Base-by-base conservation (phyloP, 495 filamentous ascomycete species). In the Penicillium coprophilum region DNA sequence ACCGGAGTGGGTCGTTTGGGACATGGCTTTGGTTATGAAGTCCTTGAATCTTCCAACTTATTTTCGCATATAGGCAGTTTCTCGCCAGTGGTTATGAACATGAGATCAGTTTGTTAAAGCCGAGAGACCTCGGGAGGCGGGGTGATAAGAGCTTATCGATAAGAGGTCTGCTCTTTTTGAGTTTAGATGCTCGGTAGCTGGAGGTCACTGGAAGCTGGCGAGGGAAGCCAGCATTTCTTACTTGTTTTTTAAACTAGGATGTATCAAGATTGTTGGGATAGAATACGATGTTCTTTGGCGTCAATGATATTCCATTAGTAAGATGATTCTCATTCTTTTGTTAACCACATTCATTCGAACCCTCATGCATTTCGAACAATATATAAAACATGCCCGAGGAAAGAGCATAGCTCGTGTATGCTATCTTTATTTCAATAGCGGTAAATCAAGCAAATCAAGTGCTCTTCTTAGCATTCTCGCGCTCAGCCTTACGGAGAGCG, bases 401-500 rank as follows among this genome's bases (percentile, higher is more conserved):
- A 30, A 30, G 20, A 38, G 8, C n/a, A 48, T 34, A 17, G 7
- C 15, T 48, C 21, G 7, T 7, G 24, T 11, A 56, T 49, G 23
- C 34, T 21, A 6, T 17, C 11, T 20, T 12, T 36, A 24, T 12
- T 52, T 19, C 53, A 51, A 28, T 38, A 32, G 7, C 30, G 13
- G 34, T 6, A 17, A 38, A 38, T 15, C 5, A 15, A 38, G 13
- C 41, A 47, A 21, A 41, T 68, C 53, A 76, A 31, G 74, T 71
- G 59, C 72, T 73, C 69, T 79, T 77, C 72, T 77, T 79, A 24
- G 68, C 72, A 61, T 70, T 74, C 63, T 96, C 90, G 57, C 92
- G 85, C 67, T 89, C 91, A 41, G 84, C 86, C 84, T 97, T 97
- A 71, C 81, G 88, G 75, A 97, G 72, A 51, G 93, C 95, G 58